Conservation (phyloP, 441 rosid genomes). For the Bocquillonia castaneifolia region DNA sequence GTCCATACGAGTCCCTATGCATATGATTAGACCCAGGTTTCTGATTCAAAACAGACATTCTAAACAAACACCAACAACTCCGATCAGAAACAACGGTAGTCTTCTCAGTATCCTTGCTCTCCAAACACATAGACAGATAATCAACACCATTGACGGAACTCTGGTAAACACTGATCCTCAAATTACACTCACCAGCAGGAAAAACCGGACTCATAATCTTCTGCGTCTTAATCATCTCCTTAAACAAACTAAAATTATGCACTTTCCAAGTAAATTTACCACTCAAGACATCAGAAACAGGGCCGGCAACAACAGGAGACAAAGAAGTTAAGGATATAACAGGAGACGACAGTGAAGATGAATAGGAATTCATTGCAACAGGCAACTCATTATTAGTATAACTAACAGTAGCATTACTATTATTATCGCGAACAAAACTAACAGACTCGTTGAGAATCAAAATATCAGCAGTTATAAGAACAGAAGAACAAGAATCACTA, state of each 20-base stretch:
- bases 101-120: conserved; percentile 90
- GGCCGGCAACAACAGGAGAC: conserved; percentile 48
- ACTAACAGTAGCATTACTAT: conserved; percentile 30
- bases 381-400: conserved; percentile 39
- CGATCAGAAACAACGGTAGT: conserved; percentile 46
- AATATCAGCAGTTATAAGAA: conserved; percentile 84
- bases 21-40: conserved; percentile 79
- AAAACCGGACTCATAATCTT: conserved; percentile 98
- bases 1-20: conserved; percentile 92
- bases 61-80: conserved; percentile 96
- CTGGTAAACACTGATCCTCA: conserved; percentile 89
- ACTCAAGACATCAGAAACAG: conserved; percentile 75
- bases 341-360: conserved; percentile 40
- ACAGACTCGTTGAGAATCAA: conserved; percentile 79
- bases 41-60: conserved; percentile 90
- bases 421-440: conserved; percentile 70
- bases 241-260: conserved; percentile 88
- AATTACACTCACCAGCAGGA: conserved; percentile 95
- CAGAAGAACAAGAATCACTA: too few relatives aligned
- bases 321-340: conserved; percentile 40
- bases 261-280: conserved; percentile 98
- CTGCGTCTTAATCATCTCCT: conserved; percentile 94
- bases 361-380: conserved; percentile 28
- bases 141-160: conserved; percentile 82
- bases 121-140: conserved; percentile 87